These are phyloP conservation scores for Rusavskia elegans DNA, from an alignment of 495 filamentous ascomycete genomes.

Conservation along the genomic window DNA sequence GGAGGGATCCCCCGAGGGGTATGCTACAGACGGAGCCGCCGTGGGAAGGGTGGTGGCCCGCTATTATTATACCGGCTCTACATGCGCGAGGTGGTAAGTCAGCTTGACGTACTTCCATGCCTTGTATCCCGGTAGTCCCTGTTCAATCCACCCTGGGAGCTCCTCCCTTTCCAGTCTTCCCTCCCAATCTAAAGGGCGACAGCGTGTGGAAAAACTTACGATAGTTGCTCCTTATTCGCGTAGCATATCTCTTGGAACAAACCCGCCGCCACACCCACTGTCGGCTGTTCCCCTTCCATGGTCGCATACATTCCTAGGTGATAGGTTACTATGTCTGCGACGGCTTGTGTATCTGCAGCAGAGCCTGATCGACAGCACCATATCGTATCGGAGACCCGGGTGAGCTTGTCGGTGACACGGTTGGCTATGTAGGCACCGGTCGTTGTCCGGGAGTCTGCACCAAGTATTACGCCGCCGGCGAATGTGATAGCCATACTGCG, in stretches of 20 bases:
- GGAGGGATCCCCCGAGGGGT: slow-evolving; percentile 86
- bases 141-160: too few relatives aligned
- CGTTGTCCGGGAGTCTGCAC: slow-evolving; percentile 95
- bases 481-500: slow-evolving; percentile 70
- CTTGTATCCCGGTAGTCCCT: too few relatives aligned
- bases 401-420: slow-evolving; percentile 97
- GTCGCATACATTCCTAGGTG: slow-evolving; percentile 86
- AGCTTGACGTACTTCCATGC: slow-evolving; percentile 7
- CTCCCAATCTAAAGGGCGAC: not conserved
- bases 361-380: slow-evolving; percentile 98
- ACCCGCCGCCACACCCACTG: slow-evolving; percentile 82
- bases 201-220: slow-evolving; percentile 32
- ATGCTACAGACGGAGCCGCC: slow-evolving; percentile 96
- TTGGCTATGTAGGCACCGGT: slow-evolving; percentile 98
- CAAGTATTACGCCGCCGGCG: slow-evolving; percentile 90
- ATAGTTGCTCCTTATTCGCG: slow-evolving; percentile 82
- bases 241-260: slow-evolving; percentile 98
- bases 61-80: slow-evolving; percentile 94
- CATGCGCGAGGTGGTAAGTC: slow-evolving; percentile 2
- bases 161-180: not conserved
- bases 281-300: slow-evolving; percentile 71
- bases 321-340: slow-evolving; percentile 95
- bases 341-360: slow-evolving; percentile 92
- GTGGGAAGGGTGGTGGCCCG: slow-evolving; percentile 83
- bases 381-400: slow-evolving; percentile 94